Evolutionary conservation across 495 filamentous ascomycete species (phyloP), one percentile per base, ranked within the genome.

Genomic region (Penicillium argentinense): DNA sequence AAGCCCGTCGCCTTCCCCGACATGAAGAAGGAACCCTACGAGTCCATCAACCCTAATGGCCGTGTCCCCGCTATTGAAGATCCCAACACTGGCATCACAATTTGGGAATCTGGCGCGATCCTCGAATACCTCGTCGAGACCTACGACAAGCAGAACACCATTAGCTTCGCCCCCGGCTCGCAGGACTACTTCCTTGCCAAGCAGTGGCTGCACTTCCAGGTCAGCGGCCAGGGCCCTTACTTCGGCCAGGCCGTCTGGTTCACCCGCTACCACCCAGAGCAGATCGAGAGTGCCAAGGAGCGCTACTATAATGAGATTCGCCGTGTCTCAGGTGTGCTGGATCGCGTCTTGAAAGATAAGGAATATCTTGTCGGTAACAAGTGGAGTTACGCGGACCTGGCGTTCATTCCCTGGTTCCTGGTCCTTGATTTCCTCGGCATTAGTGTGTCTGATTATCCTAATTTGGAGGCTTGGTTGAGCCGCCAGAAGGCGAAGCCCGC

Each of bases 51-150:
- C 61, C 85, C 84, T 50, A 90, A 91, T 64, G 87, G 86, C 39
- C 84, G 88, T 11, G 56, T 73, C 36, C 75, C 76, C 25, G 67
- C 74, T 34, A 81, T 89, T 44, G 62, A 85, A 37, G 86, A 89
- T 59, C 76, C 80, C 17, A 89, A 91, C 69, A 85, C 78, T 0
- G 75, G 68, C 45, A 65, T 85, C 50, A 81, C 69, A 0, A 56
- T 90, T 9, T 89, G 84, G 83, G 86, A 89, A 56, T 84, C 81
- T 4, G 86, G 85, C 42, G 87, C 87, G 12, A 88, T 88, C 62
- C 47, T 88, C 51, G 70, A 84, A 47, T 91, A 91, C 57, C 68
- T 90, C 13, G 57, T 87, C 32, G 83, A 86, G 14, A 76, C 69
- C n/a, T 91, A 90, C 67, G 85, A 89, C 66, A 79, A 65, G 40